Percentiles rank a stretch among this genome's conserved stretches.
phyloP scores from a whole-genome alignment of 129 eudicot species.

The Lactuca saligna region DNA sequence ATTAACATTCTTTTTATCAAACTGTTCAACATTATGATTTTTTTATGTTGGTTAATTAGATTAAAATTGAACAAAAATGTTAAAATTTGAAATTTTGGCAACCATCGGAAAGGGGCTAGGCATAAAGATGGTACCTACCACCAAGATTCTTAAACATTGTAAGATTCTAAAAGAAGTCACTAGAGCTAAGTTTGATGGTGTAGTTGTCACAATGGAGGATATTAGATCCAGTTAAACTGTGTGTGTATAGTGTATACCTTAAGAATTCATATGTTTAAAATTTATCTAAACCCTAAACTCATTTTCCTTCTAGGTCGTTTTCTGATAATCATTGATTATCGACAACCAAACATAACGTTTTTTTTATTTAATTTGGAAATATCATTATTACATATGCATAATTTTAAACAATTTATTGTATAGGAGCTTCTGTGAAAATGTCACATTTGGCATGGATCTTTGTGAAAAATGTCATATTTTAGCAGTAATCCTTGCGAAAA shows the following conservation, averaged over 20 bases:
- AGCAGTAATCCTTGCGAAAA: too few species aligned
- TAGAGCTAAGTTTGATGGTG: constrained; percentile 71
- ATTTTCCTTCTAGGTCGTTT: not conserved
- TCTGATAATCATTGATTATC: not conserved
- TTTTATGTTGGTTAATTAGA: not conserved
- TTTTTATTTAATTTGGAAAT: too few species aligned
- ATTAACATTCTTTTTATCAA: too few species aligned
- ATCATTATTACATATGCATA: not conserved
- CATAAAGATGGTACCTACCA: constrained; percentile 79
- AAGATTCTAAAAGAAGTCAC: constrained; percentile 82
- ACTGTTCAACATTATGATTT: not conserved
- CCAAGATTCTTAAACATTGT: constrained; percentile 73
- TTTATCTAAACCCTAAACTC: not conserved
- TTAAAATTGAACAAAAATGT: not conserved
- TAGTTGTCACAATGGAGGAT: constrained; percentile 64
- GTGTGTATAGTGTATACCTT: constrained; percentile 12
- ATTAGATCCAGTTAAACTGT: constrained; percentile 46
- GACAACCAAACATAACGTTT: not conserved
- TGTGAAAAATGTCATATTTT: too few species aligned
- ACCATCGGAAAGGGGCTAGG: constrained; percentile 88
- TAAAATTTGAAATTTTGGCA: constrained; percentile 23
- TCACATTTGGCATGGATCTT: too few species aligned
- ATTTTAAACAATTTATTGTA: too few species aligned
- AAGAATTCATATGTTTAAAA: not conserved
- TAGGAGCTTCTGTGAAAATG: not conserved